A percentile compares a stretch with the other conserved stretches of the same genome.
phyloP scores from a whole-genome alignment of 208 protist genomes.

The Trypanosoma mega region DNA sequence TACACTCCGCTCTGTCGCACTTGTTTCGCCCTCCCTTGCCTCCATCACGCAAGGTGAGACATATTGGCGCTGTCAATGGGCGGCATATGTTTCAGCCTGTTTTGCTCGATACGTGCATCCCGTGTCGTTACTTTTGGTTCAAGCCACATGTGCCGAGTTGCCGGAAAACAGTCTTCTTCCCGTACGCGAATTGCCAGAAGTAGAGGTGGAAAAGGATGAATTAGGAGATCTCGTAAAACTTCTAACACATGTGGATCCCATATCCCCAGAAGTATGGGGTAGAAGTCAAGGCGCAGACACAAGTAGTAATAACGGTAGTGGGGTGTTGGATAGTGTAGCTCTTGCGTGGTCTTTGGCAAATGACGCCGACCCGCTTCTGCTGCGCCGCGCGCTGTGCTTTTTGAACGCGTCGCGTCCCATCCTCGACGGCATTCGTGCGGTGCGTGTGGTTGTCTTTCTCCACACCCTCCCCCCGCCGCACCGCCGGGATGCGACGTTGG shows the following conservation, averaged over 20 bases:
- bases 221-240: too few species aligned
- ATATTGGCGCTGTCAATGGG: slow-evolving; percentile 24
- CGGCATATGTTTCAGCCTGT: not conserved
- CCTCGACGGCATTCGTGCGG: slow-evolving; percentile 14
- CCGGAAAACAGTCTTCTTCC: too few species aligned
- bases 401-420: slow-evolving; percentile 9
- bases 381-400: slow-evolving; percentile 22
- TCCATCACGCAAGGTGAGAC: slow-evolving; percentile 8
- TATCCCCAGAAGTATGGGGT: too few species aligned
- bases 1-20: not conserved
- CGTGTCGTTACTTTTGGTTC: not conserved
- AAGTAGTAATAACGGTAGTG: too few species aligned
- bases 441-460: slow-evolving; percentile 15
- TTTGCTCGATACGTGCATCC: slow-evolving; percentile 8
- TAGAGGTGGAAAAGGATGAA: too few species aligned
- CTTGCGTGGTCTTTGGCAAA: not conserved
- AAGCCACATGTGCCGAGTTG: not conserved
- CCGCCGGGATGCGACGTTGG: slow-evolving; percentile 15
- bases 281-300: too few species aligned
- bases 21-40: slow-evolving; percentile 3
- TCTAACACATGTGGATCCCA: too few species aligned
- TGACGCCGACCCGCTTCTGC: not conserved
- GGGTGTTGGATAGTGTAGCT: too few species aligned
- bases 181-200: too few species aligned
- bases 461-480: not conserved